Percentiles rank a stretch among this genome's conserved stretches.
These are phyloP conservation scores for Cinnamomum chago DNA, from an alignment of 164 flowering plant species.

Conservation along the genomic window DNA sequence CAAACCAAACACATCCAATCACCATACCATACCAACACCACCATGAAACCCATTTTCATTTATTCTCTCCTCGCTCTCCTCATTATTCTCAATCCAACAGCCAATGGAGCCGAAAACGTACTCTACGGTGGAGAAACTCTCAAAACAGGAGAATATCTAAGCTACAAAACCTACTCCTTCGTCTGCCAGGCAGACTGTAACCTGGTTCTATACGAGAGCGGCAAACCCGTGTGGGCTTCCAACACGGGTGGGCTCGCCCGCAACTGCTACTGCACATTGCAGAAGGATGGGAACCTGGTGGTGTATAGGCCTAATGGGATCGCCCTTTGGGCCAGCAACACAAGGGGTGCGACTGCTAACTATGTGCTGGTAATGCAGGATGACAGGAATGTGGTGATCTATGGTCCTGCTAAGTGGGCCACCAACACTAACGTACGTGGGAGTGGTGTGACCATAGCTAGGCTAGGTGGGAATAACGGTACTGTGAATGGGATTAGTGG, in stretches of 20 bases:
- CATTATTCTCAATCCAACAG: not conserved
- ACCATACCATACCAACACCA: too few species aligned
- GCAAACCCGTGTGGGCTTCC: not conserved
- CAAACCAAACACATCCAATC: too few species aligned
- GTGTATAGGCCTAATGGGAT: not conserved
- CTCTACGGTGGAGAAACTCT: not conserved
- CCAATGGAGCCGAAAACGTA: not conserved
- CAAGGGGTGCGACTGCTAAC: not conserved
- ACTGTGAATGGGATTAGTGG: too few species aligned
- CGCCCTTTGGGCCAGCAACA: not conserved
- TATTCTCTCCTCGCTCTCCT: not conserved
- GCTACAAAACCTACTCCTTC: not conserved
- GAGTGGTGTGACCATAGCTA: too few species aligned
- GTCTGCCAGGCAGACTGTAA: constrained; percentile 1
- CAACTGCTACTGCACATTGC: not conserved
- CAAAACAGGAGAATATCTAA: not conserved
- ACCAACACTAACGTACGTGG: not conserved
- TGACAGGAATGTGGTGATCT: constrained; percentile 2
- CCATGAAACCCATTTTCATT: not conserved
- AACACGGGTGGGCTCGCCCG: not conserved
- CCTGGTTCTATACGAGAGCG: constrained; percentile 2
- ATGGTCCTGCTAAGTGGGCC: not conserved
- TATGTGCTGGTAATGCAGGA: not conserved
- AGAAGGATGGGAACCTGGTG: not conserved
- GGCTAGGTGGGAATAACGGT: too few species aligned